A percentile compares a stretch with the other conserved stretches of the same genome.
Conservation (phyloP, 1,284 basidiomycete species). For the Athelia psychrophila region DNA sequence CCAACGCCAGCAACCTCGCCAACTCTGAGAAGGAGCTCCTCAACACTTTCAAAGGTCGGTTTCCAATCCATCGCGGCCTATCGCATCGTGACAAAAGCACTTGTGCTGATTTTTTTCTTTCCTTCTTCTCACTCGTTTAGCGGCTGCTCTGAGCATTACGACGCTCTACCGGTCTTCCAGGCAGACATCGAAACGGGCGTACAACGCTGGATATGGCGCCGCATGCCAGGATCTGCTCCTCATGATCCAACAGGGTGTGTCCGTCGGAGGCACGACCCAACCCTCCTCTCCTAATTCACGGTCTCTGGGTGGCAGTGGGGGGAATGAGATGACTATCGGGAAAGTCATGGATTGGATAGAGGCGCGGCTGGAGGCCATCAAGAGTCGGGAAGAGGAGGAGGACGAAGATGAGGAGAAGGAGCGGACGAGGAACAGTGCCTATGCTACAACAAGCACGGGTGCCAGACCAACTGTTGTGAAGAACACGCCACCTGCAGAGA, state of each 20-base stretch:
- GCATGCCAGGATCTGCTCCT: conserved; percentile 75
- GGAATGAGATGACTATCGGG: conserved; percentile 65
- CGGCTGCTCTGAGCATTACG: conserved; percentile 78
- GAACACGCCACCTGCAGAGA: background rate
- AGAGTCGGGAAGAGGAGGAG: conserved; percentile 69
- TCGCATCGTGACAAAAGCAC: background rate
- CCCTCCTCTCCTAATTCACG: conserved; percentile 26
- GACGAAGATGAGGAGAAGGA: conserved; percentile 73
- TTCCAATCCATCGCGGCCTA: background rate
- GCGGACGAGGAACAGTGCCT: conserved; percentile 36
- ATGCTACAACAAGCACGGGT: conserved; percentile 13
- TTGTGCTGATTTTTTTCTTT: conserved; percentile 1
- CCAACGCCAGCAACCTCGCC: conserved; percentile 46
- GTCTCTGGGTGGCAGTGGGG: conserved; percentile 33
- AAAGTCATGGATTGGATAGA: conserved; percentile 79
- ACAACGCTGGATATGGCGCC: conserved; percentile 72
- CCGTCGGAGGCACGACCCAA: conserved; percentile 41
- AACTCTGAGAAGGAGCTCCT: conserved; percentile 74
- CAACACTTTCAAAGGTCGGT: conserved; percentile 75
- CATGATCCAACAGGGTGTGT: conserved; percentile 80
- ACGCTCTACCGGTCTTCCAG: conserved; percentile 75
- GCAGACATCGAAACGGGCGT: conserved; percentile 69
- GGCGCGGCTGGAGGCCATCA: conserved; percentile 67
- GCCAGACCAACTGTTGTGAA: background rate
- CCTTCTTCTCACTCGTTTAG: conserved; percentile 21